Percentiles rank a stretch among this genome's conserved stretches.
phyloP scores from a whole-genome alignment of 371 early-diverging fungal species.

The Mortierella sp. region DNA sequence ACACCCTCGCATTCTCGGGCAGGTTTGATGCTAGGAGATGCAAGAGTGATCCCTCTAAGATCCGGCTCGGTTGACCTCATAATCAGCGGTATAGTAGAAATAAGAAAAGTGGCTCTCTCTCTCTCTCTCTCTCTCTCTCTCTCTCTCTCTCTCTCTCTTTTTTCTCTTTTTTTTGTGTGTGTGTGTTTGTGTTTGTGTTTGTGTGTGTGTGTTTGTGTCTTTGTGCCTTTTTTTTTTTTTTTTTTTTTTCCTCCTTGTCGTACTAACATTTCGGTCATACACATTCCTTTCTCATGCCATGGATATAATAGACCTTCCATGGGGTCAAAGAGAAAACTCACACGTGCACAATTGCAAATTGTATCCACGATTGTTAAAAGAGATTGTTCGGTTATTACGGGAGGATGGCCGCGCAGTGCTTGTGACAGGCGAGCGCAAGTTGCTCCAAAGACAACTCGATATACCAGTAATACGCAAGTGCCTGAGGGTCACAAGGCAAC shows the following conservation, averaged over 20 bases:
- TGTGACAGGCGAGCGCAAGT: constrained; percentile 47
- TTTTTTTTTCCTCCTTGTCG: background rate
- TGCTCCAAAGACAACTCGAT: constrained; percentile 39
- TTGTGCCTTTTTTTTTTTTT: background rate
- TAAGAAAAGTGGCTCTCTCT: background rate
- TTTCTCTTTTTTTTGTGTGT: no score
- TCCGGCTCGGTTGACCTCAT: constrained; percentile 28
- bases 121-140: background rate
- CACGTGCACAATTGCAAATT: constrained; percentile 43
- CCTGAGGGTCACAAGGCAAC: constrained; percentile 13
- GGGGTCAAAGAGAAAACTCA: constrained; percentile 47
- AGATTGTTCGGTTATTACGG: constrained; percentile 34
- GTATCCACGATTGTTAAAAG: constrained; percentile 32
- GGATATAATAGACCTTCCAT: constrained; percentile 35
- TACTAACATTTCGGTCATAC: background rate
- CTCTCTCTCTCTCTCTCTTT: background rate
- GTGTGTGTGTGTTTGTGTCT: no score
- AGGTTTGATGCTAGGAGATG: constrained; percentile 31
- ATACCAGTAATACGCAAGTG: constrained; percentile 21
- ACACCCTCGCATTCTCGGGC: constrained; percentile 1
- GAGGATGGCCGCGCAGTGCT: constrained; percentile 38
- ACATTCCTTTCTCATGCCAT: background rate
- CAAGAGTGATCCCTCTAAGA: constrained; percentile 30
- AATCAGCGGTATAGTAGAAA: constrained; percentile 25
- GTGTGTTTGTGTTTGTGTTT: no score